These are phyloP conservation scores for Urtica urens DNA, from an alignment of 306 rosid species.

Conservation along the genomic window DNA sequence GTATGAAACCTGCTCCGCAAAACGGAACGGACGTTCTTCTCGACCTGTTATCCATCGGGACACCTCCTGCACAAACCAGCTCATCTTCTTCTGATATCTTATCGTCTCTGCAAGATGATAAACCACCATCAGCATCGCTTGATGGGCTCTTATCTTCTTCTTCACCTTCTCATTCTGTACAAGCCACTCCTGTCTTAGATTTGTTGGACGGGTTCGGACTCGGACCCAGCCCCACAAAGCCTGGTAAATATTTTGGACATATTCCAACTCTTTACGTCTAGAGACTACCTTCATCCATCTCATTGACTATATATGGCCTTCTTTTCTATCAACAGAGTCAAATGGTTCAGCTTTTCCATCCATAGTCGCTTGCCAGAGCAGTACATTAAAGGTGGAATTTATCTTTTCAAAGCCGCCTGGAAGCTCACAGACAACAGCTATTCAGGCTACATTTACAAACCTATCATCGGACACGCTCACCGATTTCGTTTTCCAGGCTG, in stretches of 20 bases:
- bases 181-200: slow-evolving; percentile 48
- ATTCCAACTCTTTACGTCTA: slow-evolving; percentile 5
- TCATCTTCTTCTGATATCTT: slow-evolving; percentile 44
- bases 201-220: slow-evolving; percentile 57
- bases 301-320: slow-evolving; percentile 15
- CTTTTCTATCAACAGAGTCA: slow-evolving; percentile 39
- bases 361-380: slow-evolving; percentile 75
- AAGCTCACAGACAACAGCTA: slow-evolving; percentile 64
- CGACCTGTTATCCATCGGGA: slow-evolving; percentile 70
- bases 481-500: slow-evolving; percentile 94
- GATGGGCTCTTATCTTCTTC: slow-evolving; percentile 55
- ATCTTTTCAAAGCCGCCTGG: slow-evolving; percentile 73
- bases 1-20: slow-evolving; percentile 35
- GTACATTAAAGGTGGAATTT: slow-evolving; percentile 61
- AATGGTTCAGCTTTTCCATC: slow-evolving; percentile 76
- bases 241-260: slow-evolving; percentile 26
- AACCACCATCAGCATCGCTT: slow-evolving; percentile 41
- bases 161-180: slow-evolving; percentile 45
- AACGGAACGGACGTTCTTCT: slow-evolving; percentile 66
- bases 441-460: slow-evolving; percentile 66
- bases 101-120: slow-evolving; percentile 37
- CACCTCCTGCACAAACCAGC: slow-evolving; percentile 38
- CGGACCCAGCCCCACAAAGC: slow-evolving; percentile 34
- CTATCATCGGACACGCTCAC: slow-evolving; percentile 49
- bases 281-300: slow-evolving; percentile 5